Evolutionary conservation across 1,284 basidiomycete genomes (phyloP), one percentile per base, ranked within the genome.

Genomic region (Cystobasidium sp.): DNA sequence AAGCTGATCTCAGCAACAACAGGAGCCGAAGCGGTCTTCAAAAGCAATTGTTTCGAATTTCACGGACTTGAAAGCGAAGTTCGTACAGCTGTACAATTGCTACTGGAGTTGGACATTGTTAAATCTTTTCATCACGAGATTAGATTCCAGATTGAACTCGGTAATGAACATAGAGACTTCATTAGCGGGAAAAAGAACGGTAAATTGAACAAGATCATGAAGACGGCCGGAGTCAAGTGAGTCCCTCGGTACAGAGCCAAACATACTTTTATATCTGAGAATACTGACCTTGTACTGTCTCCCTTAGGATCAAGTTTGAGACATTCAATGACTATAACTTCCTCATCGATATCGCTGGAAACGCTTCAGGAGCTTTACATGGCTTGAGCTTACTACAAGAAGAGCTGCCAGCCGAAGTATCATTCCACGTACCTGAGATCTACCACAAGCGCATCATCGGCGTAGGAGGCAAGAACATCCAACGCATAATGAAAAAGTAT

Each of bases 361-460:
- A 88, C 77, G 91, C 94, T 80, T 85, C 84, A 44, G 91, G 90
- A 39, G 91, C 94, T 31, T 84, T 99, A 24, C 91, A 94, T 80
- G 94, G 97, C 22, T 86, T 98, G 56, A 89, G 89, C 6, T 87
- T 97, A 76, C 85, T 99, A 39, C 94, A 97, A 83, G 96, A 98
- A 82, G 96, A 99, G 83, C 85, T 99, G 20, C 96, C 96, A 0
- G 95, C 97, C n/a, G 96, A 99, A 83, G 92, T 97, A 68, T 97
- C 94, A 31, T 99, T 99, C 88, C 95, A 98, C 83, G 94, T 99
- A 8, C 96, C 97, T 24, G 96, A 99, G 84, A 89, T 90, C 64
- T 99, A 98, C 83, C 96, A 99, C 85, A 99, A 99, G 84, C 92
- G 97, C 76, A 99, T 99, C 82, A 99, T 99, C 79, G 96, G 96